Base-by-base conservation (phyloP, 1,284 basidiomycete genomes). In the Tranzscheliella williamsii region DNA sequence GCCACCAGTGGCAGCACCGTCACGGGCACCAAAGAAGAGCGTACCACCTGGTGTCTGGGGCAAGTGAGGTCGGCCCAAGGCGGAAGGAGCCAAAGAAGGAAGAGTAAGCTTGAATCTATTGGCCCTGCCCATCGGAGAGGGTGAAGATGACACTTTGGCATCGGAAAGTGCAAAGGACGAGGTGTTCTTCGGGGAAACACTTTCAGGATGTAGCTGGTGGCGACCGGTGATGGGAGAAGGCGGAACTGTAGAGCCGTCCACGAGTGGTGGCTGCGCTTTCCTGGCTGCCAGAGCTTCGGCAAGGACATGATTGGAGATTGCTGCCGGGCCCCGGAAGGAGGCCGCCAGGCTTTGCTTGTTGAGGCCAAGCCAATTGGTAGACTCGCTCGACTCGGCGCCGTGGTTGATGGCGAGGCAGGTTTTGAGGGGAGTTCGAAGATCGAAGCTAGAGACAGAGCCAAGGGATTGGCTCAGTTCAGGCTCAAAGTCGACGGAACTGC, bases 41-140 rank as follows among this genome's bases (percentile, higher is more conserved):
- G 53, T 49, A 16, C 71, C 71, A 9, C 67, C 67, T 2, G 71
- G 71, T 4, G 71, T 73, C 24, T 64, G 61, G 5, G 71, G 71
- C 17, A 61, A 50, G 51, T 65, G 64, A 26, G 51, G 55, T 5
- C 53, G 60, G 24, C 48, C 31, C 27, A 57, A 66, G 3, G 53
- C 55, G 23, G 63, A 62, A 5, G 60, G 33, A 1, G 52, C 45
- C 47, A 62, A 17, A 11, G 21, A 24, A 16, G 48, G 44, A 12
- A 61, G 54, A 15, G 37, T 50, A 29, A 61, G 51, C 51, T 57
- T 54, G 2, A 53, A 49, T 38, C 39, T 53, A 42, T 60, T 51
- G 17, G 51, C 44, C 3, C 52, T 45, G 30, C 56, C 58, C 49
- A 57, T 39, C 12, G 55, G 44, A 1, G 55, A 58, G 4, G 54